Conservation (phyloP, 305 asterid species). For the Solanum hybrid region DNA sequence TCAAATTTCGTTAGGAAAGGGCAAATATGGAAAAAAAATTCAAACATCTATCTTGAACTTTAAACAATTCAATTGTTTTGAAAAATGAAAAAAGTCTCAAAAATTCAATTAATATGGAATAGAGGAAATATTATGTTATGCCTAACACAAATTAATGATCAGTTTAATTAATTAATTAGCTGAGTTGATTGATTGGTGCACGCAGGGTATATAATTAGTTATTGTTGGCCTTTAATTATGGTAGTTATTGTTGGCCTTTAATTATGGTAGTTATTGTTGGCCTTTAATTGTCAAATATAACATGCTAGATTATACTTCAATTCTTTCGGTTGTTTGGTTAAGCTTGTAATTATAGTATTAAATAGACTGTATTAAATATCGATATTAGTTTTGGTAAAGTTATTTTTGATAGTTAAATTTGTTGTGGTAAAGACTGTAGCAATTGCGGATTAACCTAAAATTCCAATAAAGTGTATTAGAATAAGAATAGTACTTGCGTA, state of each 20-base stretch:
- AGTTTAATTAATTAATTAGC: background rate
- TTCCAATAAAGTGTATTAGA: background rate
- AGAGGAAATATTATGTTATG: background rate
- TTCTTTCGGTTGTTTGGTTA: background rate
- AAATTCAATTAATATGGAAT: no score
- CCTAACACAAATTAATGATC: background rate
- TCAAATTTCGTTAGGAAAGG: background rate
- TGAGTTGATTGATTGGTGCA: background rate
- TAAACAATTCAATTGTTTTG: no score
- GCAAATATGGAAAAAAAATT: no score
- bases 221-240: background rate
- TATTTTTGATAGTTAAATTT: background rate
- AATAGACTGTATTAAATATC: background rate
- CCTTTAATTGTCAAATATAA: background rate
- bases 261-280: background rate
- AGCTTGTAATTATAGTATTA: background rate
- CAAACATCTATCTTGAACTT: no score
- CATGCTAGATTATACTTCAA: background rate
- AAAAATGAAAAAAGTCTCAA: no score
- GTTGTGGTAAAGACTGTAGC: background rate
- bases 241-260: background rate
- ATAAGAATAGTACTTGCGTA: background rate
- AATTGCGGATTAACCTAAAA: no score
- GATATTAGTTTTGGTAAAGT: background rate
- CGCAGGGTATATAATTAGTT: background rate